phyloP scores from a whole-genome alignment of 805 yeast genomes.

The Pichia cabralensis region DNA sequence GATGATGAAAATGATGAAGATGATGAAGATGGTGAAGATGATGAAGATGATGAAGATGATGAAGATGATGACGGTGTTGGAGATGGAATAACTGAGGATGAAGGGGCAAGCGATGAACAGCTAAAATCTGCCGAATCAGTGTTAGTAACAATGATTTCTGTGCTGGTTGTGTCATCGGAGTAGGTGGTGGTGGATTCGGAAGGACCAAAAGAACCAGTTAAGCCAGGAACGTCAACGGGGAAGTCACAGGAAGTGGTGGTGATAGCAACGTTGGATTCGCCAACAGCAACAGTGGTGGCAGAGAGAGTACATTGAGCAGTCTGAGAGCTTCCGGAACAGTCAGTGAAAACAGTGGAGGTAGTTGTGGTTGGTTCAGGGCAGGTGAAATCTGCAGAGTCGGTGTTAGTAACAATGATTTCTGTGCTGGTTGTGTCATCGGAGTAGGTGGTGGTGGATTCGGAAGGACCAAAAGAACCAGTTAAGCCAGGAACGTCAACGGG shows the following conservation, averaged over 20 bases:
- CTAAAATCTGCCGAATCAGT: no score
- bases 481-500: neutral
- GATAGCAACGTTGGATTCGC: neutral
- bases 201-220: conserved; percentile 8
- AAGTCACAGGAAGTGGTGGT: conserved; percentile 7
- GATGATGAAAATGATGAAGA: conserved; percentile 1
- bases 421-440: neutral
- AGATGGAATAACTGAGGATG: conserved; percentile 1
- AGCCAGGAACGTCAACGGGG: neutral
- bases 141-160: neutral
- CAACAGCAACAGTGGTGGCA: conserved; percentile 1
- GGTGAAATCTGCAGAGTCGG: neutral
- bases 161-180: neutral
- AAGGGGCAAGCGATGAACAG: neutral
- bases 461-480: conserved; percentile 1
- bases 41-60: conserved; percentile 1
- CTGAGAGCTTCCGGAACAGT: conserved; percentile 1
- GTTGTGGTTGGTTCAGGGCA: conserved; percentile 7
- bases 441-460: neutral
- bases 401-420: conserved; percentile 1
- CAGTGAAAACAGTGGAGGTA: neutral
- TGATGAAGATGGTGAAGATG: conserved; percentile 3
- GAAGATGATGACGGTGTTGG: conserved; percentile 3
- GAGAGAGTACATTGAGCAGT: conserved; percentile 2
- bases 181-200: neutral